These are phyloP conservation scores for Hypoxylon rubiginosum DNA, from an alignment of 2,329 filamentous ascomycete genomes.

Conservation along the genomic window DNA sequence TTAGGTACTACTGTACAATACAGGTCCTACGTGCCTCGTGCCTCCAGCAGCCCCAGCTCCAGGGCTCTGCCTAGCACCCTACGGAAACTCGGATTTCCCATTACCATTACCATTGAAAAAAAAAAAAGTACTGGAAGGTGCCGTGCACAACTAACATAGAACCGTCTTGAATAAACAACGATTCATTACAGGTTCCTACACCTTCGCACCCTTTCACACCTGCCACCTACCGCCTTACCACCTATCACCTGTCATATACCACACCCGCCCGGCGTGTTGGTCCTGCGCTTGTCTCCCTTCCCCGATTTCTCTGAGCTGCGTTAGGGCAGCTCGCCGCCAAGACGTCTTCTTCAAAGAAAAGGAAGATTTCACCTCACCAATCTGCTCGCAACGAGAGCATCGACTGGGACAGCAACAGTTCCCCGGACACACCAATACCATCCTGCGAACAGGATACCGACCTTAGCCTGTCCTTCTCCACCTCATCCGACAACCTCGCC, in stretches of 20 bases:
- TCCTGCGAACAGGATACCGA: slow-evolving; percentile 67
- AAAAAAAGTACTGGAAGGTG: background rate
- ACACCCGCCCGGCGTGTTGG: slow-evolving; percentile 13
- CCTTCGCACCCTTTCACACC: background rate
- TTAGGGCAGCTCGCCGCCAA: slow-evolving; percentile 75
- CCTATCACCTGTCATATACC: slow-evolving; percentile 6
- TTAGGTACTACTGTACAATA: too few species aligned
- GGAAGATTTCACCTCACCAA: slow-evolving; percentile 70
- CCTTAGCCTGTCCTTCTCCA: slow-evolving; percentile 65
- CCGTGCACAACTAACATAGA: slow-evolving; percentile 23
- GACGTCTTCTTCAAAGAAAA: slow-evolving; percentile 81
- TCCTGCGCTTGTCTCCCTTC: background rate
- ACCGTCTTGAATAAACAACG: slow-evolving; percentile 21
- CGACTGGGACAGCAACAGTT: slow-evolving; percentile 48
- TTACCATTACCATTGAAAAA: too few species aligned
- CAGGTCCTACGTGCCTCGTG: too few species aligned
- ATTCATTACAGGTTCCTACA: background rate
- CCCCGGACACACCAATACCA: slow-evolving; percentile 63
- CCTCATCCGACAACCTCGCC: slow-evolving; percentile 56
- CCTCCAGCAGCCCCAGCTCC: too few species aligned
- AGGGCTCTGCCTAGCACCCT: background rate
- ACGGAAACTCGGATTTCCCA: slow-evolving; percentile 31
- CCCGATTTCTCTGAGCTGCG: slow-evolving; percentile 65
- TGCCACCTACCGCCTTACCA: background rate
- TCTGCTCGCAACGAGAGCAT: slow-evolving; percentile 57